These are phyloP conservation scores for Wickerhamomyces hampshirensis DNA, from an alignment of 805 yeast species.

Conservation along the genomic window DNA sequence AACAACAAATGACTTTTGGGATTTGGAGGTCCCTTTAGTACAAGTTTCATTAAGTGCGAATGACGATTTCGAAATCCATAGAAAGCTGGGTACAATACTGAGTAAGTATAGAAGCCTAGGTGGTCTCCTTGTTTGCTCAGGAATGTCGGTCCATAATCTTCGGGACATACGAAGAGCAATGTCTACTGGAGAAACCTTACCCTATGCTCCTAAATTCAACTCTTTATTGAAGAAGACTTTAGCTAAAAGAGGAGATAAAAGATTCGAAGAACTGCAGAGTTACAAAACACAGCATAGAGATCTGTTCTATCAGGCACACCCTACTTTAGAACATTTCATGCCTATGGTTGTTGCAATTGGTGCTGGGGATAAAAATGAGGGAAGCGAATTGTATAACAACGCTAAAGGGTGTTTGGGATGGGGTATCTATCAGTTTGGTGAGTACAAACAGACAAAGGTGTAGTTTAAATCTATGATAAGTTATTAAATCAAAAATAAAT, in stretches of 20 bases:
- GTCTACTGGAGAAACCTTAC: conserved; percentile 25
- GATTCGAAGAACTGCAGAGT: conserved; percentile 33
- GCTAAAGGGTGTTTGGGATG: conserved; percentile 53
- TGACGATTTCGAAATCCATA: conserved; percentile 40
- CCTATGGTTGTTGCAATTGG: conserved; percentile 64
- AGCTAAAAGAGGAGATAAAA: conserved; percentile 23
- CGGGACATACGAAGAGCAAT: conserved; percentile 40
- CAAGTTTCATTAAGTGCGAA: conserved; percentile 33
- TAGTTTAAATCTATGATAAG: no score
- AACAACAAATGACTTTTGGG: conserved; percentile 29
- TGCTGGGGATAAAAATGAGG: conserved; percentile 35
- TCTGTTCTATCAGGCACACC: conserved; percentile 55
- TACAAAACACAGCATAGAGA: conserved; percentile 28
- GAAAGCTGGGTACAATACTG: conserved; percentile 52
- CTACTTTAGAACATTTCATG: conserved; percentile 70
- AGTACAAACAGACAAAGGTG: conserved; percentile 10
- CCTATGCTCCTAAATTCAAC: conserved; percentile 54
- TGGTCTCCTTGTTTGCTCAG: conserved; percentile 58
- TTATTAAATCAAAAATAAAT: background rate
- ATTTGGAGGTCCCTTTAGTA: conserved; percentile 34
- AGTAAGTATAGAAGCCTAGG: conserved; percentile 46
- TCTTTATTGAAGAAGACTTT: conserved; percentile 38
- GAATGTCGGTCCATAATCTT: conserved; percentile 78
- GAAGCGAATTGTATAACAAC: conserved; percentile 42
- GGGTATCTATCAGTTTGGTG: conserved; percentile 57